phyloP scores from a whole-genome alignment of 331 rosid genomes.

The Cydonia oblonga region DNA sequence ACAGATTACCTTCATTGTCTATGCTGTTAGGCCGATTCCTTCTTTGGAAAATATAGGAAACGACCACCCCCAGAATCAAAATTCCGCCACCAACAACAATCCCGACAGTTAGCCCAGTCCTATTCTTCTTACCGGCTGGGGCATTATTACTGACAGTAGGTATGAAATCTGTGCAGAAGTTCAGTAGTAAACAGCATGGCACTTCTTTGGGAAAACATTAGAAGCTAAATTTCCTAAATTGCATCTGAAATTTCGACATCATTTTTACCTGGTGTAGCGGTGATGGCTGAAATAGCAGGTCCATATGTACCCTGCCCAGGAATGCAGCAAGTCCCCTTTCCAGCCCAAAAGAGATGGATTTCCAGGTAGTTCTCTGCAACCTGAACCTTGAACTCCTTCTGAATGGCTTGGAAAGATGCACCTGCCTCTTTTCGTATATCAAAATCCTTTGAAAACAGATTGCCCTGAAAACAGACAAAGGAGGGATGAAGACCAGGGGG shows the following conservation, averaged over 20 bases:
- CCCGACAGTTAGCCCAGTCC: slow-evolving; percentile 42
- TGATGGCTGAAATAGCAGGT: slow-evolving; percentile 66
- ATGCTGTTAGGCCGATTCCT: slow-evolving; percentile 23
- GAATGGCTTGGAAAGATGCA: slow-evolving; percentile 28
- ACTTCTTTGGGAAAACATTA: neutral
- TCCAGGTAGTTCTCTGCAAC: slow-evolving; percentile 61
- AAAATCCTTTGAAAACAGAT: slow-evolving; percentile 44
- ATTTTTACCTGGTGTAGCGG: slow-evolving; percentile 56
- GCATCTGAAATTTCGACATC: neutral
- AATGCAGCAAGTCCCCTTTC: slow-evolving; percentile 78
- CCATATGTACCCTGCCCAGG: slow-evolving; percentile 60
- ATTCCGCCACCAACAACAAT: slow-evolving; percentile 40
- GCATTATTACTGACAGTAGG: slow-evolving; percentile 49
- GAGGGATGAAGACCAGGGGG: neutral
- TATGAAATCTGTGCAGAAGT: slow-evolving; percentile 34
- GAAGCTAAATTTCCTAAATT: neutral
- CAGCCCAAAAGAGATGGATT: slow-evolving; percentile 83
- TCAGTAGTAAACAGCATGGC: slow-evolving; percentile 1
- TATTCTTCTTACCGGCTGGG: slow-evolving; percentile 31
- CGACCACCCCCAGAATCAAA: slow-evolving; percentile 21
- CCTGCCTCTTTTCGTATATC: slow-evolving; percentile 56
- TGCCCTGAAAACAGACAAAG: slow-evolving; percentile 32
- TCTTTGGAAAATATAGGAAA: slow-evolving; percentile 26
- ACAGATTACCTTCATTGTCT: slow-evolving; percentile 51
- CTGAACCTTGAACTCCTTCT: slow-evolving; percentile 21